Conservation (phyloP, 129 eudicot species). For the Escallonia herrerae region DNA sequence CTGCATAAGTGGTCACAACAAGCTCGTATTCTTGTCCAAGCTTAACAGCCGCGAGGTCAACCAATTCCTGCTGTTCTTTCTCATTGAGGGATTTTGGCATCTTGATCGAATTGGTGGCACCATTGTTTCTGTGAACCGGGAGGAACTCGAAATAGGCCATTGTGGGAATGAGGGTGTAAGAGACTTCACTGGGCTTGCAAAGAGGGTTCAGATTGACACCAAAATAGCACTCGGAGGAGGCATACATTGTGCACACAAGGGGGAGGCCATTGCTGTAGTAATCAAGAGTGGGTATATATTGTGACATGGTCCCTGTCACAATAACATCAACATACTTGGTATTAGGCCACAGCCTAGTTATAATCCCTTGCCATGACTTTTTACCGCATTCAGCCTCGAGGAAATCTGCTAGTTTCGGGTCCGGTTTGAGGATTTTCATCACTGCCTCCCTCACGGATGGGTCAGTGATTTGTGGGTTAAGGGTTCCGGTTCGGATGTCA, state of each 20-base stretch:
- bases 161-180: slow-evolving; percentile 70
- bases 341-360: slow-evolving; percentile 71
- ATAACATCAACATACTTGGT: slow-evolving; percentile 66
- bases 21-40: slow-evolving; percentile 78
- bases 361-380: slow-evolving; percentile 66
- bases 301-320: slow-evolving; percentile 84
- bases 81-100: slow-evolving; percentile 43
- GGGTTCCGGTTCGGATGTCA: slow-evolving; percentile 51
- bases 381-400: slow-evolving; percentile 52
- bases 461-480: slow-evolving; percentile 42
- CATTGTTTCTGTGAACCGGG: slow-evolving; percentile 48
- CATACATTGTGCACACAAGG: slow-evolving; percentile 73
- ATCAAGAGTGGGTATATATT: slow-evolving; percentile 70
- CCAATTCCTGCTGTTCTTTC: slow-evolving; percentile 51
- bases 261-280: slow-evolving; percentile 66
- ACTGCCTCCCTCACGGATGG: slow-evolving; percentile 47
- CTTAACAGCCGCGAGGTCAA: slow-evolving; percentile 62
- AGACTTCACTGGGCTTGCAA: slow-evolving; percentile 66
- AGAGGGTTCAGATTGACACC: slow-evolving; percentile 69
- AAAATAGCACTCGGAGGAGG: slow-evolving; percentile 70
- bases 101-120: slow-evolving; percentile 25
- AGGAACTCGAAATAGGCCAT: slow-evolving; percentile 72
- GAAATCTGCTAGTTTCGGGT: slow-evolving; percentile 46
- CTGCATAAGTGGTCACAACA: slow-evolving; percentile 78
- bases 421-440: slow-evolving; percentile 40